A percentile compares a stretch with the other conserved stretches of the same genome.
Conservation (phyloP, 2,329 filamentous ascomycete genomes). For the Cytospora mali region DNA sequence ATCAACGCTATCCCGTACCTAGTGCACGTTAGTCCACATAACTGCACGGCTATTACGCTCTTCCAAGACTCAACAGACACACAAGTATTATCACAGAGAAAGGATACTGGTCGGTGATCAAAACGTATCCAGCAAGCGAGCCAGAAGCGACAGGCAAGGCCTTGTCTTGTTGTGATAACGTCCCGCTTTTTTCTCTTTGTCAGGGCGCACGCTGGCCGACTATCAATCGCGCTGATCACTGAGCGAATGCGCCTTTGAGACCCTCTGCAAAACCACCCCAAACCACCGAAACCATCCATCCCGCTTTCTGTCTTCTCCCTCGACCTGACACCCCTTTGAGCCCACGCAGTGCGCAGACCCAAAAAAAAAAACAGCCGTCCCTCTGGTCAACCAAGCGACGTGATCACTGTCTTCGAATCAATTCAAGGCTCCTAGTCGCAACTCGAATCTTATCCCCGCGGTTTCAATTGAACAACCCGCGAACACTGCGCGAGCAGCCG, state of each 20-base stretch:
- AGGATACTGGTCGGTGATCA: background rate
- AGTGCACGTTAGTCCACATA: background rate
- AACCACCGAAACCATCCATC: slow-evolving; percentile 18
- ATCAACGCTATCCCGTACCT: background rate
- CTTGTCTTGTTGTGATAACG: slow-evolving; percentile 30
- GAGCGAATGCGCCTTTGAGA: slow-evolving; percentile 22
- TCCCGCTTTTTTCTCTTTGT: slow-evolving; percentile 31
- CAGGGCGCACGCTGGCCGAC: slow-evolving; percentile 28
- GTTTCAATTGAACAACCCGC: slow-evolving; percentile 12
- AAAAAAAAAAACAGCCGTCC: background rate
- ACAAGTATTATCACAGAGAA: background rate
- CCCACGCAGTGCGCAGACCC: slow-evolving; percentile 11
- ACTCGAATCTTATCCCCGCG: background rate
- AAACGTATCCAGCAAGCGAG: slow-evolving; percentile 14
- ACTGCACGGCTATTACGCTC: background rate
- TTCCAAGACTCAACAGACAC: slow-evolving; percentile 12
- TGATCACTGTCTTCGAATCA: background rate
- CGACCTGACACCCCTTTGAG: slow-evolving; percentile 18
- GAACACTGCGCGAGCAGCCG: slow-evolving; percentile 16
- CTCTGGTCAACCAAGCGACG: slow-evolving; percentile 17
- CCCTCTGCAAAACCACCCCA: slow-evolving; percentile 16
- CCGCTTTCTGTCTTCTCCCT: slow-evolving; percentile 21
- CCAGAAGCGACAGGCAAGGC: slow-evolving; percentile 20
- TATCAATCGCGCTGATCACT: slow-evolving; percentile 22
- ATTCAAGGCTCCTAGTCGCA: background rate